Percentiles rank a stretch among this genome's conserved stretches.
These are phyloP conservation scores for Cardamine occulta DNA, from an alignment of 345 rosid genomes.

Conservation along the genomic window DNA sequence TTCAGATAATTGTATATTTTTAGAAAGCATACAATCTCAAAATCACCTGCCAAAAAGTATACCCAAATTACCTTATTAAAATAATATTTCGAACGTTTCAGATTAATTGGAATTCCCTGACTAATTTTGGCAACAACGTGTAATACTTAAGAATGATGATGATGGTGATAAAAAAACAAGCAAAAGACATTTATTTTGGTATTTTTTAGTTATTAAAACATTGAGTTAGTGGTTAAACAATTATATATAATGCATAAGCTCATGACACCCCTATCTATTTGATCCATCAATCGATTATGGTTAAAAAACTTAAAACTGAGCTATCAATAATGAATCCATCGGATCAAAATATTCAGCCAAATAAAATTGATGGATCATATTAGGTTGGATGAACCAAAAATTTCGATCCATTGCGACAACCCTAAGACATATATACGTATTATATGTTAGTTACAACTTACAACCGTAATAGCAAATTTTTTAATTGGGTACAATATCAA, in stretches of 20 bases:
- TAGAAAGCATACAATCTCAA: constrained; percentile 1
- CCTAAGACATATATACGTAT: background rate
- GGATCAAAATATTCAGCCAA: background rate
- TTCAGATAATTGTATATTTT: constrained; percentile 7
- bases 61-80: background rate
- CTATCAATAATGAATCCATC: background rate
- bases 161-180: background rate
- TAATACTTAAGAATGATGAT: background rate
- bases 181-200: too few species aligned
- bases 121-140: background rate
- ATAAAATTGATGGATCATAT: background rate
- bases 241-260: too few species aligned
- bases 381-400: background rate
- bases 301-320: background rate
- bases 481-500: background rate
- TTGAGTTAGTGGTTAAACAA: background rate
- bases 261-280: background rate
- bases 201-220: background rate
- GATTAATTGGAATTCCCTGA: background rate
- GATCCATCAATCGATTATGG: background rate
- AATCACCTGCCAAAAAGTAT: constrained; percentile 12
- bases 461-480: background rate
- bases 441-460: background rate
- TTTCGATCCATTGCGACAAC: background rate
- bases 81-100: background rate